A percentile compares a stretch with the other conserved stretches of the same genome.
Conservation (phyloP, 352 stramenopile species). For the Aphanomyces stellatus region DNA sequence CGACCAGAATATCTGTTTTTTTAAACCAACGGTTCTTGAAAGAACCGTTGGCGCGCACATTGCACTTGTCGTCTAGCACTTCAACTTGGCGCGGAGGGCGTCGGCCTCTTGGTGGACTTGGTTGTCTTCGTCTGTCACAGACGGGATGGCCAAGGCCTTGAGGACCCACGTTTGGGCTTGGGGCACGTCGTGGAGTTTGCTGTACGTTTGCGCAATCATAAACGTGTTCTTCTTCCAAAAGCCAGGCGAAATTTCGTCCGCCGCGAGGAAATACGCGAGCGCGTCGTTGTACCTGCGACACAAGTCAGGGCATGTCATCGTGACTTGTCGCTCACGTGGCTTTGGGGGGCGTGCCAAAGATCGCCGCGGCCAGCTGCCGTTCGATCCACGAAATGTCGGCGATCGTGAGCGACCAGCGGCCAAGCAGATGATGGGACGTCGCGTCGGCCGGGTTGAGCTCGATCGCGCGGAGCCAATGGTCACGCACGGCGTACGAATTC, state of each 20-base stretch:
- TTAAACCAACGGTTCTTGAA: too few species aligned
- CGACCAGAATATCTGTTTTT: too few species aligned
- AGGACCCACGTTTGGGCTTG: conserved; percentile 60
- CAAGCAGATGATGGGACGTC: conserved; percentile 70
- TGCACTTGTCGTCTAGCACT: neutral
- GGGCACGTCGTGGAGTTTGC: conserved; percentile 61
- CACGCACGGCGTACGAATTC: conserved; percentile 77
- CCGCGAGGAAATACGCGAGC: conserved; percentile 63
- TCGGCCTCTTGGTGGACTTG: conserved; percentile 58
- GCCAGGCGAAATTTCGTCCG: conserved; percentile 54
- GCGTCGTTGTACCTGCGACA: conserved; percentile 54
- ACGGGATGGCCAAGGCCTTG: conserved; percentile 55
- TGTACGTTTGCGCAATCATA: conserved; percentile 72
- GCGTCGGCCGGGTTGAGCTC: conserved; percentile 63
- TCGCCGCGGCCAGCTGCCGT: conserved; percentile 66
- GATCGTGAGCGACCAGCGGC: conserved; percentile 78
- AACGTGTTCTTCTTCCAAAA: conserved; percentile 82
- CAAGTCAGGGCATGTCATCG: neutral
- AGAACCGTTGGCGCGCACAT: too few species aligned
- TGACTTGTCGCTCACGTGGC: conserved; percentile 28
- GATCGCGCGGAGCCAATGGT: conserved; percentile 51
- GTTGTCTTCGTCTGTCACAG: conserved; percentile 55
- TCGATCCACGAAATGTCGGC: conserved; percentile 79
- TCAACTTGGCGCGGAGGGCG: conserved; percentile 50
- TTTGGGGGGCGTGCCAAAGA: conserved; percentile 72